Evolutionary conservation across 129 eudicot genomes (phyloP).

Genomic region (Lactuca sativa): DNA sequence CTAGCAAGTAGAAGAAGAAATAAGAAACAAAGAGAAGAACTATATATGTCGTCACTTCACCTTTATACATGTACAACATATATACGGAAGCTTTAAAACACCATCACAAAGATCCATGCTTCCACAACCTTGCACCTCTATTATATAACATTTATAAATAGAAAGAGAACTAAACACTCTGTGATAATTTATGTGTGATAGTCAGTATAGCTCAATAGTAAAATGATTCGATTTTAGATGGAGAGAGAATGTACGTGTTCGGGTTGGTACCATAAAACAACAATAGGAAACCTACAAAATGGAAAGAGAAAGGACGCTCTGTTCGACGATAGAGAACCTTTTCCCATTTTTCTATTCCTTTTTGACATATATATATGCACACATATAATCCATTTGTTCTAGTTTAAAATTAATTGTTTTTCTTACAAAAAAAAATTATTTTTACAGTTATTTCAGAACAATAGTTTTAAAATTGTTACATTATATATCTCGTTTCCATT

Average conservation of each 20-base stretch:
- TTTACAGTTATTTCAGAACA: no score
- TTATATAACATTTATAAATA: neutral
- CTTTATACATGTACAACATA: neutral
- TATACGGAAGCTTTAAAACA: slow-evolving; percentile 32
- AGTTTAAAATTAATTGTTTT: no score
- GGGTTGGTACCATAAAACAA: slow-evolving; percentile 45
- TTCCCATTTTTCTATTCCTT: slow-evolving; percentile 12
- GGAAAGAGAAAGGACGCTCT: slow-evolving; percentile 45
- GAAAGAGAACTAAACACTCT: neutral
- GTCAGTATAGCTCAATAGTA: neutral
- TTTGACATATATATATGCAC: neutral
- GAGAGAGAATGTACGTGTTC: slow-evolving; percentile 10
- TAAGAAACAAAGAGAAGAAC: slow-evolving; percentile 11
- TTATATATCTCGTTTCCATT: no score
- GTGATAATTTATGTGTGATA: neutral
- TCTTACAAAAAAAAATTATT: neutral
- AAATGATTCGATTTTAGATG: slow-evolving; percentile 34
- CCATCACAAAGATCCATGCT: slow-evolving; percentile 45
- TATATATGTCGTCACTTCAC: slow-evolving; percentile 31
- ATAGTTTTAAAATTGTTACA: no score
- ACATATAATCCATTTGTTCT: no score
- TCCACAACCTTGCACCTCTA: slow-evolving; percentile 23
- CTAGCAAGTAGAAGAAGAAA: slow-evolving; percentile 28
- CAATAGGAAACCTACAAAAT: slow-evolving; percentile 59
- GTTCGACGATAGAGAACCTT: slow-evolving; percentile 48